Base-by-base conservation (phyloP, 208 protist genomes). In the Trypanosoma scelopori region DNA sequence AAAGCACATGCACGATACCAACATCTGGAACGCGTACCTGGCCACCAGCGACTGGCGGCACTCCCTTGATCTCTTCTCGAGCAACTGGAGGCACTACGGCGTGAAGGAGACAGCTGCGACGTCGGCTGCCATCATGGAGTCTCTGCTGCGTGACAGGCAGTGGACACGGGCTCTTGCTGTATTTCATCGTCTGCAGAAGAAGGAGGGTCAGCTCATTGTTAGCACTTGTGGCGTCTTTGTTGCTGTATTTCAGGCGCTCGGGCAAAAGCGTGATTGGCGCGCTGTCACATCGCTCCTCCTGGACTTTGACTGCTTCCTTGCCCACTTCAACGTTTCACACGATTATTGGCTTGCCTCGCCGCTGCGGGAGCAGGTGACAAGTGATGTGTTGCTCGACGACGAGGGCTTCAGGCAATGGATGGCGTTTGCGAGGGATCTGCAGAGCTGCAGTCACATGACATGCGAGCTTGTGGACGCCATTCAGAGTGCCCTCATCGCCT, bases 11-110 rank as follows among this genome's bases (percentile, higher is more conserved):
- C 60, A 55, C 11, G 76, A 76, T 55, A 70, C 78, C 12, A 74
- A 85, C 32, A 57, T 93, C 12, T 93, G 87, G 84, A 86, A 77
- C 50, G 87, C 82, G 12, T 93, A 93, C 58, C 64, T 93, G 4
- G 45, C 52, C 25, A 64, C 64, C 45, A 82, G 77, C 61, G 63
- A 77, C 0, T 75, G 63, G 50, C 18, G 27, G 0, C 84, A 93
- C 45, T 81, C 87, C 11, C 47, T 86, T 49, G 75, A 82, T 53
- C 68, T 93, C 0, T 93, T 78, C 55, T 43, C 75, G 27, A 67
- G 61, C 5, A 90, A 93, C 42, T 48, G 39, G 37, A 13, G 23
- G 12, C 68, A 78, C 55, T 93, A 91, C 64, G 30, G 51, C 13
- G 74, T 93, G 50, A 61, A 69, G 55, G 77, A 79, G 16, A 88